A percentile compares a stretch with the other conserved stretches of the same genome.
Evolutionary conservation across 495 filamentous ascomycete genomes (phyloP).

Genomic region (Lepidopterella palustris): DNA sequence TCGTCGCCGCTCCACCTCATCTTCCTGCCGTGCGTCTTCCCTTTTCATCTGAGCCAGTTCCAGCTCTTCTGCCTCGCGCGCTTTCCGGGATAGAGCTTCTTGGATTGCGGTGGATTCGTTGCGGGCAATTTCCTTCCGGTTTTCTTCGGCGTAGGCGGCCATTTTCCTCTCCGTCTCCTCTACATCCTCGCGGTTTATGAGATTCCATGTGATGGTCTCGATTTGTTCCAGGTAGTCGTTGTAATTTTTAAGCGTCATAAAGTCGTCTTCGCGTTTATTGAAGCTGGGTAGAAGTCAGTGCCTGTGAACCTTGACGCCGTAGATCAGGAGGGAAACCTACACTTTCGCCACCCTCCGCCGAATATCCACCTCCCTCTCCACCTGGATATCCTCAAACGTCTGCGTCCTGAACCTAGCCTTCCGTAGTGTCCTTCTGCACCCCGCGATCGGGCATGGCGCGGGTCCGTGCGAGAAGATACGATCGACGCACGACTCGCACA

Average conservation of each 20-base stretch:
- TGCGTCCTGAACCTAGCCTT: slow-evolving; percentile 76
- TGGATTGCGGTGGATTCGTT: slow-evolving; percentile 39
- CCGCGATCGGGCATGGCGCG: slow-evolving; percentile 80
- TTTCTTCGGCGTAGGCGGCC: slow-evolving; percentile 55
- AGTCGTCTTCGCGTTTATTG: slow-evolving; percentile 86
- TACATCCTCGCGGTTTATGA: slow-evolving; percentile 65
- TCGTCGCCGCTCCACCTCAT: slow-evolving; percentile 53
- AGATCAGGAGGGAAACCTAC: slow-evolving; percentile 38
- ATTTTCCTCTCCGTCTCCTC: slow-evolving; percentile 65
- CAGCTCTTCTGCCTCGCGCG: slow-evolving; percentile 62
- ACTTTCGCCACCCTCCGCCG: slow-evolving; percentile 70
- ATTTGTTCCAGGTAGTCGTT: slow-evolving; percentile 94
- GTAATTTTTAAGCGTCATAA: slow-evolving; percentile 69
- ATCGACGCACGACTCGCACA: slow-evolving; percentile 93
- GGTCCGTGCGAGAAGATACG: slow-evolving; percentile 89
- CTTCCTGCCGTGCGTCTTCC: slow-evolving; percentile 48
- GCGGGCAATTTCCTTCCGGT: slow-evolving; percentile 52
- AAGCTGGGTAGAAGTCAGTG: slow-evolving; percentile 40
- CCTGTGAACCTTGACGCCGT: too few species aligned
- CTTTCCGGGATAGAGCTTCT: slow-evolving; percentile 49
- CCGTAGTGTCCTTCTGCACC: slow-evolving; percentile 77
- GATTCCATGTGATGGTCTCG: slow-evolving; percentile 82
- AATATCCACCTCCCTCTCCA: slow-evolving; percentile 94
- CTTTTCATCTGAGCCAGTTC: slow-evolving; percentile 54
- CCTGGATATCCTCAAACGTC: slow-evolving; percentile 81